Evolutionary conservation across 352 stramenopile species (phyloP).

Genomic region (Phytopythium vexans): DNA sequence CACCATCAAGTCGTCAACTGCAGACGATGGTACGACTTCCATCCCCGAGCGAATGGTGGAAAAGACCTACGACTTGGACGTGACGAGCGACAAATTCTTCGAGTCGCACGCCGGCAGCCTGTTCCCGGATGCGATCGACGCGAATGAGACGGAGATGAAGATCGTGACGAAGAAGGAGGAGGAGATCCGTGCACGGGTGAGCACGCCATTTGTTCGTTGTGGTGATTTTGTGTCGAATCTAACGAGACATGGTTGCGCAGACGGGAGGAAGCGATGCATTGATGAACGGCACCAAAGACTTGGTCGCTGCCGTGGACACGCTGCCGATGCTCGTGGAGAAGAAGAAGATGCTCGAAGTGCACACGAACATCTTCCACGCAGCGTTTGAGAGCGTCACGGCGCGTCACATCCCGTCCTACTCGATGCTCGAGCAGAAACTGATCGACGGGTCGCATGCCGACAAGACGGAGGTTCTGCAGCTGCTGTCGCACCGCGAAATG

Average conservation of each 20-base stretch:
- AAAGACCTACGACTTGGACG: conserved; percentile 78
- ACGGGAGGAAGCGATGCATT: conserved; percentile 65
- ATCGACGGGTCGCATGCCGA: conserved; percentile 75
- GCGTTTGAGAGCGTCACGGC: conserved; percentile 76
- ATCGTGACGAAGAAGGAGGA: conserved; percentile 84
- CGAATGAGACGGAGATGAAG: conserved; percentile 89
- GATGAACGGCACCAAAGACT: conserved; percentile 78
- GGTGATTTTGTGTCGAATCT: neutral
- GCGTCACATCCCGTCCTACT: conserved; percentile 80
- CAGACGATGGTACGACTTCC: conserved; percentile 21
- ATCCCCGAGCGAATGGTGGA: conserved; percentile 36
- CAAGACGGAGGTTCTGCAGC: conserved; percentile 65
- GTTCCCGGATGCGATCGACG: conserved; percentile 82
- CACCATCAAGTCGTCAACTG: conserved; percentile 52
- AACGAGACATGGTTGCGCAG: conserved; percentile 9
- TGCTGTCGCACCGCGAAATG: conserved; percentile 59
- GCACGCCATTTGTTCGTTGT: neutral
- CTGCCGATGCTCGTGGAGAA: conserved; percentile 79
- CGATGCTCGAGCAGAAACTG: conserved; percentile 85
- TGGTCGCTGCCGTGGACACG: conserved; percentile 82
- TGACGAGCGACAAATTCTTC: conserved; percentile 83
- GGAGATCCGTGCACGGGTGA: conserved; percentile 58
- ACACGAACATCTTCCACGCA: conserved; percentile 88
- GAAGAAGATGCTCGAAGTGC: conserved; percentile 88
- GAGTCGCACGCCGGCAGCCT: conserved; percentile 68